phyloP scores from a whole-genome alignment of 2,329 filamentous ascomycete genomes.

The Sarocladium oryzae region DNA sequence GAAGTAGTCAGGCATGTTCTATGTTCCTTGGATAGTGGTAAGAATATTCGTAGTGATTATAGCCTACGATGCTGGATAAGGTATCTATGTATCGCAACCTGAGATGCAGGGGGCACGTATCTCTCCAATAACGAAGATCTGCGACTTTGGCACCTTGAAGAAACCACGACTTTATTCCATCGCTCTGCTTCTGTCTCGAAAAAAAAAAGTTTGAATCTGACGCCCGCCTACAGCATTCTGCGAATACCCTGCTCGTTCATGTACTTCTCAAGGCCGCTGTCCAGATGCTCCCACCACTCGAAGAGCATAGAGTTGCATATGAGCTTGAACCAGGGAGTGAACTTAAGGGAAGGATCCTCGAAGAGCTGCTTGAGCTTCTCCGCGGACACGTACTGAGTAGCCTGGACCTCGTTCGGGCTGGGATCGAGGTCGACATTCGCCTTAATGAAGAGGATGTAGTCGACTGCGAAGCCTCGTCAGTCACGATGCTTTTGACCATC shows the following conservation, averaged over 20 bases:
- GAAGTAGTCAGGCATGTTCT: too few relatives aligned
- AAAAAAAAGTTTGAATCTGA: too few relatives aligned
- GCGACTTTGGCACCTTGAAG: too few relatives aligned
- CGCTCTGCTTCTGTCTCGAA: too few relatives aligned
- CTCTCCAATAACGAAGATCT: too few relatives aligned
- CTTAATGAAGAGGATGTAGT: slow-evolving; percentile 98
- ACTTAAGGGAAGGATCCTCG: slow-evolving; percentile 69
- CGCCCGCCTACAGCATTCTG: slow-evolving; percentile 58
- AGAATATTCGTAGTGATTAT: too few relatives aligned
- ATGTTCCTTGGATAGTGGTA: too few relatives aligned
- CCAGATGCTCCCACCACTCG: slow-evolving; percentile 90
- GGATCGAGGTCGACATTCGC: slow-evolving; percentile 76
- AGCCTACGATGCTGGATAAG: slow-evolving; percentile 3
- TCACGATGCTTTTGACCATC: neutral
- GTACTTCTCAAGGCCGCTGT: slow-evolving; percentile 76
- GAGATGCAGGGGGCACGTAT: neutral
- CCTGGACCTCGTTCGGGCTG: slow-evolving; percentile 86
- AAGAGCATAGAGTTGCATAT: slow-evolving; percentile 98
- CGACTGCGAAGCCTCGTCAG: slow-evolving; percentile 51
- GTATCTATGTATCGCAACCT: neutral
- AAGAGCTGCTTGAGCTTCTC: slow-evolving; percentile 83
- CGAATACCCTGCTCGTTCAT: slow-evolving; percentile 80
- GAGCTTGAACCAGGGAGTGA: slow-evolving; percentile 99
- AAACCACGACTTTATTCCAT: too few relatives aligned
- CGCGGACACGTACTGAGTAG: slow-evolving; percentile 74